These are phyloP conservation scores for Flaveria linearis DNA, from an alignment of 129 eudicot species.

Conservation along the genomic window DNA sequence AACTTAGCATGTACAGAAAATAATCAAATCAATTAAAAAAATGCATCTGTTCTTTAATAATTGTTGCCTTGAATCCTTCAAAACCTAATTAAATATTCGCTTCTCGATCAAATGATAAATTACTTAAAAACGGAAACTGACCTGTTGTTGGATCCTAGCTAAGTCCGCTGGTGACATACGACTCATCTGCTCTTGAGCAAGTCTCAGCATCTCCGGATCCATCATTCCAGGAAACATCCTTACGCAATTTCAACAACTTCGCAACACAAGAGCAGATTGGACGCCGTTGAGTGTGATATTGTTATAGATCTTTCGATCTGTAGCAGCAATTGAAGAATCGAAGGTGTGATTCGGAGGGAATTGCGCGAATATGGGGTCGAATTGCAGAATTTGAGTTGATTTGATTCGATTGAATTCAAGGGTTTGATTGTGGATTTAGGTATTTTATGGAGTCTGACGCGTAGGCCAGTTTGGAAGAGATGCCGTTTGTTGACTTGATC, in stretches of 20 bases:
- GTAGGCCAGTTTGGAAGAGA: slow-evolving; percentile 17
- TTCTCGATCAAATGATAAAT: slow-evolving; percentile 4
- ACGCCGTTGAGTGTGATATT: slow-evolving; percentile 14
- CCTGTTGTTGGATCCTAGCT: slow-evolving; percentile 90
- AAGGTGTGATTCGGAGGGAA: not conserved
- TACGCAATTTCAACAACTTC: slow-evolving; percentile 16
- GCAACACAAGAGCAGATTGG: not conserved
- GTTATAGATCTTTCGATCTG: slow-evolving; percentile 15
- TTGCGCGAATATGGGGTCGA: not conserved
- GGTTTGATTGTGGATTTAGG: slow-evolving; percentile 24
- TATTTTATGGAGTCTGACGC: slow-evolving; percentile 13
- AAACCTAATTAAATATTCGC: slow-evolving; percentile 18
- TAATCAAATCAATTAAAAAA: not conserved
- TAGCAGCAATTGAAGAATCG: not conserved
- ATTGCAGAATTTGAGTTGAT: not conserved
- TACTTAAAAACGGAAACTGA: slow-evolving; percentile 20
- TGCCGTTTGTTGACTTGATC: slow-evolving; percentile 34
- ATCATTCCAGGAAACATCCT: slow-evolving; percentile 83
- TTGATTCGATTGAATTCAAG: slow-evolving; percentile 9
- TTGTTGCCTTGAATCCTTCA: slow-evolving; percentile 7
- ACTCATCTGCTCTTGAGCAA: slow-evolving; percentile 98
- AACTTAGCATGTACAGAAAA: too few species aligned
- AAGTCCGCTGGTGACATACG: slow-evolving; percentile 91
- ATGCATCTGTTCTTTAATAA: not conserved
- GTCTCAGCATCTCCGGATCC: slow-evolving; percentile 90